A percentile compares a stretch with the other conserved stretches of the same genome.
These are phyloP conservation scores for Pseudogymnoascus sp. DNA, from an alignment of 2,329 filamentous ascomycete genomes.

Conservation along the genomic window DNA sequence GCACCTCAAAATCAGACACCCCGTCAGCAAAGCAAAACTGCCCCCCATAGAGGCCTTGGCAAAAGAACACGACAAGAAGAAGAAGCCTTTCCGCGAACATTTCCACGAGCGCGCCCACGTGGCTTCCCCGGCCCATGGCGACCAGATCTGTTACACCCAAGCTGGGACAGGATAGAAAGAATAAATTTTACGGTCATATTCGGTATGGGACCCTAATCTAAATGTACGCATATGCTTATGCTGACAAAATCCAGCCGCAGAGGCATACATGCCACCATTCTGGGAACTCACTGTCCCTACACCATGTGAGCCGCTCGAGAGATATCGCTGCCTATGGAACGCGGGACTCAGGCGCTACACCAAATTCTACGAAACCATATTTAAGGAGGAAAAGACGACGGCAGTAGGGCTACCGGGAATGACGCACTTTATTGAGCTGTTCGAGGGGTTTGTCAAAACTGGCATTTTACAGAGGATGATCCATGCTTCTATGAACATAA, in stretches of 20 bases:
- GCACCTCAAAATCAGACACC: background rate
- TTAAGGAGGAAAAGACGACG: background rate
- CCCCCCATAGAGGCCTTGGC: background rate
- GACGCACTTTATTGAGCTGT: background rate
- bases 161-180: background rate
- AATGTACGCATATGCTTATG: background rate
- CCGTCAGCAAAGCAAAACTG: background rate
- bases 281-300: background rate
- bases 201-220: background rate
- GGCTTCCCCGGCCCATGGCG: background rate
- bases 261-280: background rate
- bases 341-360: background rate
- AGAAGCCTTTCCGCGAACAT: background rate
- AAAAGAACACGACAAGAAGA: background rate
- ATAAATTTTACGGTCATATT: background rate
- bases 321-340: background rate
- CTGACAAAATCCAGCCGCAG: background rate
- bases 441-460: background rate
- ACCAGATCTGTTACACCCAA: background rate
- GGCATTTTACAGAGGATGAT: background rate
- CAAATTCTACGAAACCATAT: background rate
- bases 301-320: background rate
- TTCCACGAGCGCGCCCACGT: background rate
- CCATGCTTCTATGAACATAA: background rate
- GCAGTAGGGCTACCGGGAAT: background rate